Base-by-base conservation (phyloP, 345 rosid species). In the Ailanthus altissimus region DNA sequence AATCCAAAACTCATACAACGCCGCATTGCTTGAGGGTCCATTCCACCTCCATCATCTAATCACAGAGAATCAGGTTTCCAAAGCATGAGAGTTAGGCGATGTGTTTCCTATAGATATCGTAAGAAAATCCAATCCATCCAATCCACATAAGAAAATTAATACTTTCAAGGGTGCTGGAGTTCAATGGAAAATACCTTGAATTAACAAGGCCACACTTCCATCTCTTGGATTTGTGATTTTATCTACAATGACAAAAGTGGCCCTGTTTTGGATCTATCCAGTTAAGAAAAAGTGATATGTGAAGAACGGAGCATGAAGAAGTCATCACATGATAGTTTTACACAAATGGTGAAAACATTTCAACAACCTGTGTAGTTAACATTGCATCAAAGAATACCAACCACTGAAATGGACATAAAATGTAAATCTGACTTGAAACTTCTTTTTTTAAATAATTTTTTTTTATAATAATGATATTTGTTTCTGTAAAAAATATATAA, bases 11-110 rank as follows among this genome's bases (percentile, higher is more conserved):
- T 94, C 93, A 96, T 90, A 75, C 99, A 93, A 46, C 76, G 86
- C 51, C 97, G 88, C 82, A 96, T 86, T 78, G 93, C 90, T 78
- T 93, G 97, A 77, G 91, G 97, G 80, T 87, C 89, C 99, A 96
- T 93, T 84, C 99, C 99, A 76, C 94, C 97, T 77, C 99, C 99
- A 75, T 93, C 90, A 88, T 96, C 99, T 96, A 82, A 75, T 38
- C 67, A 51, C 46, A 82, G 61, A 56, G 54, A 7, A 67, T 40
- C 71, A 76, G 50, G 67, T 70, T 64, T 53, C 47, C 66, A 11
- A 54, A 79, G 54, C 21, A 36, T 8, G n/a, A 26, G 15, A 58
- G 38, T 67, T 66, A 80, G 47, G 49, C 45, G 42, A 5, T 43
- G 78, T 63, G 54, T 74, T 69, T 47, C 71, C 69, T 63, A 79